phyloP scores from a whole-genome alignment of 805 yeast genomes.

The Suhomyces sp. region DNA sequence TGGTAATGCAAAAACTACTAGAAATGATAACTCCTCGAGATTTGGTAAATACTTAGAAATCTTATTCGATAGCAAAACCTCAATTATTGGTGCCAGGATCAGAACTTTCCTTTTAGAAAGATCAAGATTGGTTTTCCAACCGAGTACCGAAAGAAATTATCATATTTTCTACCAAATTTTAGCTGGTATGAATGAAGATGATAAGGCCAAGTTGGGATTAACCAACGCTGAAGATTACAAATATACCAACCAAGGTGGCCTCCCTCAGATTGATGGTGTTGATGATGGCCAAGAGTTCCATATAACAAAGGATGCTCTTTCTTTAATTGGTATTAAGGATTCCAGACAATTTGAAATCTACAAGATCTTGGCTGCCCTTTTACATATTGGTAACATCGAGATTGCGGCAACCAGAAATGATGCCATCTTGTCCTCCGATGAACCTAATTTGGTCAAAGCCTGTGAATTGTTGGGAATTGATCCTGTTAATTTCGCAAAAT shows the following conservation, averaged over 20 bases:
- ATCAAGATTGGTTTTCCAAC: constrained; percentile 92
- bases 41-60: constrained; percentile 96
- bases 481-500: constrained; percentile 70
- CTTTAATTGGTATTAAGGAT: constrained; percentile 69
- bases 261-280: constrained; percentile 65
- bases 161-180: constrained; percentile 91
- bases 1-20: constrained; percentile 96
- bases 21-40: constrained; percentile 96
- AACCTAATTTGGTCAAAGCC: constrained; percentile 78
- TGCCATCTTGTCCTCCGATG: constrained; percentile 80
- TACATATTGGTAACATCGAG: constrained; percentile 91
- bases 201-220: constrained; percentile 59
- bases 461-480: constrained; percentile 83
- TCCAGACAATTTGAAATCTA: constrained; percentile 67
- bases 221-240: constrained; percentile 65
- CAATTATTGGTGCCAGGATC: constrained; percentile 91
- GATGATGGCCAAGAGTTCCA: constrained; percentile 80
- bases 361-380: constrained; percentile 78
- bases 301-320: constrained; percentile 73
- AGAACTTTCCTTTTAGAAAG: constrained; percentile 92
- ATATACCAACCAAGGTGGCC: constrained; percentile 90
- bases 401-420: constrained; percentile 81
- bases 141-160: constrained; percentile 85
- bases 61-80: constrained; percentile 68
- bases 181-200: constrained; percentile 62